Evolutionary conservation across 1,284 basidiomycete species (phyloP).

Genomic region (Anthracocystis setariae): DNA sequence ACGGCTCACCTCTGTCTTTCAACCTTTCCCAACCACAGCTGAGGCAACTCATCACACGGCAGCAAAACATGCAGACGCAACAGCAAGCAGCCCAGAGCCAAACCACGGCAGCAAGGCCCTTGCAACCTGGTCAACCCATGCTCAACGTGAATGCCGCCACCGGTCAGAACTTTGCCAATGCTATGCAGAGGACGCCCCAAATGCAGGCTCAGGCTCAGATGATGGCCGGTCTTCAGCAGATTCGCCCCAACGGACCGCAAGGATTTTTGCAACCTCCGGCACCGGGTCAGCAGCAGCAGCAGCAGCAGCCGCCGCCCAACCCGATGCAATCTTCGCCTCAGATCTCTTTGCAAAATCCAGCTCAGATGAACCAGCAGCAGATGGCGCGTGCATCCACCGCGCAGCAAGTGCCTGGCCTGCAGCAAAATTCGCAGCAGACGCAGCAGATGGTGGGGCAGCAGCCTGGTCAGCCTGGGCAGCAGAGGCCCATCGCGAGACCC

Average conservation of each 20-base stretch:
- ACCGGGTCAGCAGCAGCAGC: constrained; percentile 26
- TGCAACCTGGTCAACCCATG: constrained; percentile 48
- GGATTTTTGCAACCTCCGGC: constrained; percentile 31
- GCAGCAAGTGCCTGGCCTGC: constrained; percentile 20
- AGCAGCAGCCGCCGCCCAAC: constrained; percentile 11
- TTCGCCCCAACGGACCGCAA: constrained; percentile 28
- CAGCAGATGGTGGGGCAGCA: constrained; percentile 32
- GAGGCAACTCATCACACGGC: constrained; percentile 48
- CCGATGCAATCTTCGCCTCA: constrained; percentile 31
- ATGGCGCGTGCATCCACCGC: constrained; percentile 22
- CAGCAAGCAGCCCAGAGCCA: constrained; percentile 50
- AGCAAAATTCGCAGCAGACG: constrained; percentile 28
- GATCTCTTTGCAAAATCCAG: constrained; percentile 20
- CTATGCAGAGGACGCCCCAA: constrained; percentile 48
- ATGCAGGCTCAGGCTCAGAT: constrained; percentile 56
- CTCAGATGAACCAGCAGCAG: constrained; percentile 31
- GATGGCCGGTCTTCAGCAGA: constrained; percentile 49
- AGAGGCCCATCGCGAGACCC: constrained; percentile 22
- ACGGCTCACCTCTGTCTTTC: background rate
- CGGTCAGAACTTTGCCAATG: constrained; percentile 47
- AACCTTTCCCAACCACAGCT: constrained; percentile 14
- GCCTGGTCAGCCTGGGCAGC: constrained; percentile 32
- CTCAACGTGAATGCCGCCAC: constrained; percentile 25
- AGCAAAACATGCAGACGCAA: constrained; percentile 53
- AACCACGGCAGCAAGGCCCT: constrained; percentile 31